These are phyloP conservation scores for Epichloe elymi DNA, from an alignment of 2,329 filamentous ascomycete species.

Conservation along the genomic window DNA sequence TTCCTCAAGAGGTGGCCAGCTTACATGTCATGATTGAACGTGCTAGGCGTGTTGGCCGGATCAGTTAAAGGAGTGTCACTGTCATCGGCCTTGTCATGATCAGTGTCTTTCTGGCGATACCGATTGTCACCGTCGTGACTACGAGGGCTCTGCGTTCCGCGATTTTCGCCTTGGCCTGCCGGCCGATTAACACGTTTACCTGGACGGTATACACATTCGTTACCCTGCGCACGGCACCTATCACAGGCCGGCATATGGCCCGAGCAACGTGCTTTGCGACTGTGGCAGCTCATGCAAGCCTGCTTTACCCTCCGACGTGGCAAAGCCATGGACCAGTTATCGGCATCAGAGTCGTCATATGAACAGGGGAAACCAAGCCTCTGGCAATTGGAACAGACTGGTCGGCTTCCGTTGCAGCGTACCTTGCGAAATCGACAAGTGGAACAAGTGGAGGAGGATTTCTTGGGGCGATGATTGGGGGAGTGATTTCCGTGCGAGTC, in stretches of 20 bases:
- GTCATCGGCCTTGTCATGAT: constrained; percentile 18
- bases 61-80: constrained; percentile 23
- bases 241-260: constrained; percentile 44
- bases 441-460: constrained; percentile 35
- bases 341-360: constrained; percentile 35
- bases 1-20: constrained; percentile 5
- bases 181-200: constrained; percentile 27
- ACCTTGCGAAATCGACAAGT: constrained; percentile 45
- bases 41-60: constrained; percentile 19
- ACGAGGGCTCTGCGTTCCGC: constrained; percentile 18
- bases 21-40: constrained; percentile 22
- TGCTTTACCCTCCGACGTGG: constrained; percentile 41
- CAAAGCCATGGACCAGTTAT: constrained; percentile 29
- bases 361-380: constrained; percentile 44
- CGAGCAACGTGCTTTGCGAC: constrained; percentile 44
- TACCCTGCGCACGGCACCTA: constrained; percentile 34
- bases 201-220: constrained; percentile 42
- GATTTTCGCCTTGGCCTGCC: constrained; percentile 9
- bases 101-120: constrained; percentile 2
- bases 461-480: constrained; percentile 24
- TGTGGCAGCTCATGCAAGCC: constrained; percentile 45
- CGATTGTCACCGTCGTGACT: constrained; percentile 21
- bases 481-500: neutral
- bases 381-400: constrained; percentile 44
- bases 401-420: constrained; percentile 40